These are phyloP conservation scores for Auriscalpium microsporum DNA, from an alignment of 768 basidiomycete genomes.

Conservation along the genomic window DNA sequence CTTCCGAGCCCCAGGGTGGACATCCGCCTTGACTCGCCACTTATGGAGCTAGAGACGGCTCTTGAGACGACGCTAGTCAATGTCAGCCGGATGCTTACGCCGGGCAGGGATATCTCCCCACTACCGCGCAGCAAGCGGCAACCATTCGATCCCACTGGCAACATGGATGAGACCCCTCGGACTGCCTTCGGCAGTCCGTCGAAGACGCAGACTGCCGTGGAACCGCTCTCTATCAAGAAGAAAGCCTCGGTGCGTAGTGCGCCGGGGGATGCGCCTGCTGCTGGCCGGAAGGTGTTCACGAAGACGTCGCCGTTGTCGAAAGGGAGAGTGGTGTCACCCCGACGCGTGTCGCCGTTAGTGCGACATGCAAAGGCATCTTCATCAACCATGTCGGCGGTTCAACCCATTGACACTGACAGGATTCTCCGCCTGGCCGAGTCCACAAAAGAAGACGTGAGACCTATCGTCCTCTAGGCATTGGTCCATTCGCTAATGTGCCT, in stretches of 20 bases:
- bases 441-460: conserved; percentile 59
- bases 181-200: conserved; percentile 20
- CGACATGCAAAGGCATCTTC: conserved; percentile 4
- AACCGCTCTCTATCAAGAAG: conserved; percentile 82
- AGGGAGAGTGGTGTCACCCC: conserved; percentile 15
- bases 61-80: conserved; percentile 31
- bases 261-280: conserved; percentile 29
- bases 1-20: conserved; percentile 38
- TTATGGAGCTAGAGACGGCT: conserved; percentile 38
- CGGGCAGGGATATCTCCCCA: conserved; percentile 31
- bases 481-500: neutral
- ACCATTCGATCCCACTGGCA: conserved; percentile 47
- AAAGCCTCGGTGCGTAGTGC: conserved; percentile 55
- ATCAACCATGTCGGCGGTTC: conserved; percentile 11
- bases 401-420: conserved; percentile 34
- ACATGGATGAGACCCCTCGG: conserved; percentile 48
- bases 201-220: conserved; percentile 39
- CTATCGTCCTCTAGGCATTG: neutral
- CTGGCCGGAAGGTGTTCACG: conserved; percentile 25
- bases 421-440: conserved; percentile 42
- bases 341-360: conserved; percentile 15
- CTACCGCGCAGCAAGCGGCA: conserved; percentile 69
- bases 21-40: conserved; percentile 29
- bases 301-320: conserved; percentile 32
- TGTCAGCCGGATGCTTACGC: conserved; percentile 17